Evolutionary conservation across 441 rosid genomes (phyloP).

Genomic region (Pelargonium fulgidum): DNA sequence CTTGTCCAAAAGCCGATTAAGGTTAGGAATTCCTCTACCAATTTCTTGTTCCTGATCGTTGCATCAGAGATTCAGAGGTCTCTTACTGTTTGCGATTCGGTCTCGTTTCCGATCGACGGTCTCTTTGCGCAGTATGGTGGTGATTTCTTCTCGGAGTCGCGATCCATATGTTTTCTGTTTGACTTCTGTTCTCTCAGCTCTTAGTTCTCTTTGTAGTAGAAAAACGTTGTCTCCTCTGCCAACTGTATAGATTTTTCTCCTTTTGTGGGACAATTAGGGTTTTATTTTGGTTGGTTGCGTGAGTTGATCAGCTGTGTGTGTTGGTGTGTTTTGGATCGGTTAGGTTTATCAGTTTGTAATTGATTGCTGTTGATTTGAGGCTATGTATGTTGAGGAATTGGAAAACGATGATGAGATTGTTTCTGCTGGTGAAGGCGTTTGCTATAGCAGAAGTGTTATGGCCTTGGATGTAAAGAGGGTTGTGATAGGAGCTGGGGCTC

Average conservation of each 20-base stretch:
- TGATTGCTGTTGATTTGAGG: constrained; percentile 14
- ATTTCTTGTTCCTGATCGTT: neutral
- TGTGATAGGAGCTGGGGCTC: constrained; percentile 71
- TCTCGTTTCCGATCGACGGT: constrained; percentile 31
- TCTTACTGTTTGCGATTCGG: constrained; percentile 20
- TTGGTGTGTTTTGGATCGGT: neutral
- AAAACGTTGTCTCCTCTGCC: neutral
- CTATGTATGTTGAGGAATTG: constrained; percentile 54
- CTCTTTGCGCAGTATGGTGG: constrained; percentile 33
- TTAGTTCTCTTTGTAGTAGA: constrained; percentile 15
- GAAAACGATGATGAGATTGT: constrained; percentile 26
- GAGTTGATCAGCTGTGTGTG: constrained; percentile 8
- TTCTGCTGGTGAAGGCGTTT: constrained; percentile 9
- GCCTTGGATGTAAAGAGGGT: constrained; percentile 39
- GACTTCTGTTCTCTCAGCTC: constrained; percentile 17
- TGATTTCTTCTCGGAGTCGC: constrained; percentile 31
- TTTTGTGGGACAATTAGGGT: neutral
- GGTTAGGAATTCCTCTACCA: neutral
- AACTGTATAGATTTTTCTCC: neutral
- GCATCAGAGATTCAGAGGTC: neutral
- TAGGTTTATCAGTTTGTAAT: neutral
- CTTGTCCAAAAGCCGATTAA: neutral
- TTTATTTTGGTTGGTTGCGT: neutral
- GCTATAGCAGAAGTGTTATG: constrained; percentile 22
- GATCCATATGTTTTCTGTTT: constrained; percentile 18